Evolutionary conservation across 1,139 yeast species (phyloP).

Genomic region (Yamadazyma triangularis): DNA sequence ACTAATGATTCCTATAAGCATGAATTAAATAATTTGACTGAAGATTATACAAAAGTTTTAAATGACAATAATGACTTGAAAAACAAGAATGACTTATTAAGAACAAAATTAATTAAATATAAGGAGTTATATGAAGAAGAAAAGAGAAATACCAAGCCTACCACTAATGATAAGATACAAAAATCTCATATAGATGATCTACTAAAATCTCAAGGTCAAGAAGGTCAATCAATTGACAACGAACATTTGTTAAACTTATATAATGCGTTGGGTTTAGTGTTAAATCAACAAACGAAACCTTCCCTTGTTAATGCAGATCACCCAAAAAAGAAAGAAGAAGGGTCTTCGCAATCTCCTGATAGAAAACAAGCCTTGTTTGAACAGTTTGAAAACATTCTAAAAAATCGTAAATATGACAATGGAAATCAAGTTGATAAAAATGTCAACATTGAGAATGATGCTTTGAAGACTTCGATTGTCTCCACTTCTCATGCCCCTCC

Average conservation of each 20-base stretch:
- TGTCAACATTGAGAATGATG: not conserved
- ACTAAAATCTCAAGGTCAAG: no score
- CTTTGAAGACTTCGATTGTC: not conserved
- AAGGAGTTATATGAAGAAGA: conserved; percentile 24
- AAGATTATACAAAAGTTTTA: conserved; percentile 14
- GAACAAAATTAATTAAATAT: conserved; percentile 32
- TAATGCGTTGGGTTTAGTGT: conserved; percentile 14
- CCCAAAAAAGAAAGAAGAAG: conserved; percentile 5
- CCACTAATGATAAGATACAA: not conserved
- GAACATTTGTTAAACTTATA: conserved; percentile 10
- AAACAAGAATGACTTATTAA: conserved; percentile 26
- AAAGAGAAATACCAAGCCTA: conserved; percentile 2
- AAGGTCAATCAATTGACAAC: not conserved
- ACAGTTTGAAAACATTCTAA: no score
- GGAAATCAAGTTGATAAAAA: not conserved
- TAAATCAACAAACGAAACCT: no score
- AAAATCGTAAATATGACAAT: no score
- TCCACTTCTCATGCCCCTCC: no score
- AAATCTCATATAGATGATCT: not conserved
- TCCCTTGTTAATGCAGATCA: no score
- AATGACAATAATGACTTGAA: conserved; percentile 15
- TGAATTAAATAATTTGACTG: conserved; percentile 12
- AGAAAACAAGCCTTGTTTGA: not conserved
- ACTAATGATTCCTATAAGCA: conserved; percentile 17
- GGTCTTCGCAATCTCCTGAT: not conserved